These are phyloP conservation scores for Saksenaea vasiformis DNA, from an alignment of 371 early-diverging fungal species.

Conservation along the genomic window DNA sequence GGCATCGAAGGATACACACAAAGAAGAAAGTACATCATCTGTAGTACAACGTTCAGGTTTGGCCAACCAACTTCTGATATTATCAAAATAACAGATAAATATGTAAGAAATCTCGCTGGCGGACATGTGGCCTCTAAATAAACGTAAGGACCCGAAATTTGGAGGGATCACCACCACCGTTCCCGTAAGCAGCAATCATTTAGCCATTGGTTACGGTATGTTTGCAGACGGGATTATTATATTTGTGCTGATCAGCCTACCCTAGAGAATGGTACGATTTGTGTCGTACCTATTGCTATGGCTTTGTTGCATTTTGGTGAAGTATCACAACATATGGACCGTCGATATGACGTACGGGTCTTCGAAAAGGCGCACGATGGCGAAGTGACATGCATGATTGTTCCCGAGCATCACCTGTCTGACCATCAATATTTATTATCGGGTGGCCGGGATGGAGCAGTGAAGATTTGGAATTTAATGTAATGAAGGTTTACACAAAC, in stretches of 20 bases:
- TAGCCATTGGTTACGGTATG: conserved; percentile 62
- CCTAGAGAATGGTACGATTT: conserved; percentile 57
- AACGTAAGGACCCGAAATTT: conserved; percentile 24
- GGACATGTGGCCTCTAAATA: conserved; percentile 38
- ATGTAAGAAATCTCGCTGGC: conserved; percentile 18
- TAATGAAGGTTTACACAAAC: conserved; percentile 23
- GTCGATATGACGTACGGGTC: conserved; percentile 22
- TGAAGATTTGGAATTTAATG: conserved; percentile 80
- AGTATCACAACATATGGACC: conserved; percentile 25
- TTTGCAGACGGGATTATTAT: background rate
- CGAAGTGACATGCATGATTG: conserved; percentile 58
- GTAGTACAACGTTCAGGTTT: background rate
- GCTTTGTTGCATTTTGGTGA: conserved; percentile 42
- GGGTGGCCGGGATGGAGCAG: conserved; percentile 70
- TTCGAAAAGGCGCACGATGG: conserved; percentile 54
- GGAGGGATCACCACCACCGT: conserved; percentile 50
- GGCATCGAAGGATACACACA: background rate
- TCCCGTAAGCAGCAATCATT: conserved; percentile 51
- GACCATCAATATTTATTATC: conserved; percentile 60
- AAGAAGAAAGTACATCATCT: background rate
- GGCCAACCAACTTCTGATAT: background rate
- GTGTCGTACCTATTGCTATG: conserved; percentile 47
- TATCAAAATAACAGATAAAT: background rate
- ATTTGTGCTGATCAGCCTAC: background rate
- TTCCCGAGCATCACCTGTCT: conserved; percentile 48